phyloP scores from a whole-genome alignment of 495 filamentous ascomycete genomes.

The Cudoniella acicularis region DNA sequence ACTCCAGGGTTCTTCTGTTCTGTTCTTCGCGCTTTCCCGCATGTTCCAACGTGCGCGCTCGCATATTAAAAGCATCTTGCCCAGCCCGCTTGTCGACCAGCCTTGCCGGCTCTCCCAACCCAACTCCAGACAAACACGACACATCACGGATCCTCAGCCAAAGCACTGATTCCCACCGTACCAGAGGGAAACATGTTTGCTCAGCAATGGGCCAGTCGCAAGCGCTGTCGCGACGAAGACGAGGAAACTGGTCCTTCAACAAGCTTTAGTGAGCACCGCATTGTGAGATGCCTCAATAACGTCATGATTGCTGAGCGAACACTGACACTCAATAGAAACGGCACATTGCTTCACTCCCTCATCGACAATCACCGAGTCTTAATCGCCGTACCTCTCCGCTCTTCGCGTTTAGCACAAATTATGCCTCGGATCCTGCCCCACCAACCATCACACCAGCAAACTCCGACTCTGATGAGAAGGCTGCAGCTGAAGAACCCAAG shows the following conservation, averaged over 20 bases:
- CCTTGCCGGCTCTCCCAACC: conserved; percentile 5
- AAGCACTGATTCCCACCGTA: neutral
- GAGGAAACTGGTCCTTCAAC: conserved; percentile 1
- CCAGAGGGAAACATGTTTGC: conserved; percentile 16
- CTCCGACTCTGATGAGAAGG: conserved; percentile 23
- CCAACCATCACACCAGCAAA: conserved; percentile 28
- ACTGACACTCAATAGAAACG: conserved; percentile 25
- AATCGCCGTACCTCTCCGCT: conserved; percentile 5
- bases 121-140: conserved; percentile 8
- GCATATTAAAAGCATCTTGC: neutral
- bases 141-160: neutral
- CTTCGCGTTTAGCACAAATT: conserved; percentile 12
- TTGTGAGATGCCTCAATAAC: conserved; percentile 6
- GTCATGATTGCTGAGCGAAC: neutral
- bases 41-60: neutral
- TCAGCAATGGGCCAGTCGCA: conserved; percentile 14
- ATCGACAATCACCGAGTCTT: conserved; percentile 20
- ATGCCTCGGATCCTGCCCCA: conserved; percentile 21
- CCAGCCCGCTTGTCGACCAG: neutral
- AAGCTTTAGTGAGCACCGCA: conserved; percentile 26
- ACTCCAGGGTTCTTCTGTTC: conserved; percentile 12
- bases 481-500: conserved; percentile 16
- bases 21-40: neutral
- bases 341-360: conserved; percentile 22
- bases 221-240: conserved; percentile 23